These are phyloP conservation scores for Calamus simplicifolius DNA, from an alignment of 176 grass and related monocot genomes.

Conservation along the genomic window DNA sequence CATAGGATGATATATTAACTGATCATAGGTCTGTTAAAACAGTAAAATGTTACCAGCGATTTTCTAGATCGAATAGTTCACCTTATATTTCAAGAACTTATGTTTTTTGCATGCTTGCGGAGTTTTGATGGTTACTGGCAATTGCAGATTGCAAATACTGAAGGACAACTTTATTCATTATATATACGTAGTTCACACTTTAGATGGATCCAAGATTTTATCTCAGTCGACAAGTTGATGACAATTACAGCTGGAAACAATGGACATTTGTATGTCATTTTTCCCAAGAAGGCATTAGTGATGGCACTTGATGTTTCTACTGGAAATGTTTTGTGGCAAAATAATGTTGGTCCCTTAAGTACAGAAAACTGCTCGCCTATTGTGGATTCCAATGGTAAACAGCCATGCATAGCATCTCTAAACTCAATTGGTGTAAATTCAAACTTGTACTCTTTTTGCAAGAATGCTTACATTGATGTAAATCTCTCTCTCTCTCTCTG, in stretches of 20 bases:
- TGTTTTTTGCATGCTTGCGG: neutral
- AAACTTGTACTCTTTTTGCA: neutral
- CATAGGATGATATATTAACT: no score
- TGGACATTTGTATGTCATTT: conserved; percentile 35
- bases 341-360: conserved; percentile 51
- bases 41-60: no score
- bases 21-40: no score
- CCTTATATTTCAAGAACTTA: no score
- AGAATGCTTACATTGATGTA: conserved; percentile 1
- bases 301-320: conserved; percentile 59
- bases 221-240: conserved; percentile 40
- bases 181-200: conserved; percentile 39
- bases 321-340: conserved; percentile 72
- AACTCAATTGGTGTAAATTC: neutral
- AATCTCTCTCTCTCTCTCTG: neutral
- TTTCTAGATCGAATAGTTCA: no score
- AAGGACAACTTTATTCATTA: conserved; percentile 77
- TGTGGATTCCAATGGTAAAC: conserved; percentile 71
- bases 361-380: conserved; percentile 30
- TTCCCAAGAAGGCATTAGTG: conserved; percentile 42
- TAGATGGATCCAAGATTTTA: conserved; percentile 76
- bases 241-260: conserved; percentile 57
- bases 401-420: neutral
- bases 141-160: conserved; percentile 59
- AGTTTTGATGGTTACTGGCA: neutral